Evolutionary conservation across 257 asterid genomes (phyloP).

Genomic region (Capsicum rhomboideum): DNA sequence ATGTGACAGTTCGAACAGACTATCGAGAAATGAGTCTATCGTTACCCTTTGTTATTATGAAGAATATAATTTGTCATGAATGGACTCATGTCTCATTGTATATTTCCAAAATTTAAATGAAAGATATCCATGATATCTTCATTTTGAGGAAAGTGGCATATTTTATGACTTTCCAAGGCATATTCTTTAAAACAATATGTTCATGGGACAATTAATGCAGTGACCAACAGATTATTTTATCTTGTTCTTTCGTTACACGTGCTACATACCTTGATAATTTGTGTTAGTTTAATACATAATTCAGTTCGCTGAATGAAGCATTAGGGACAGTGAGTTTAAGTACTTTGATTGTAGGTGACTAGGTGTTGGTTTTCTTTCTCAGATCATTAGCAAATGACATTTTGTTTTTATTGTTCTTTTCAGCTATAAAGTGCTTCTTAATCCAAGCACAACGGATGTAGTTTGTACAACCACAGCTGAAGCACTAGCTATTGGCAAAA

Average conservation of each 20-base stretch:
- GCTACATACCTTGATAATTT: neutral
- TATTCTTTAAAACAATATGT: neutral
- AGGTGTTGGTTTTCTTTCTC: neutral
- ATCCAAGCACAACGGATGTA: slow-evolving; percentile 98
- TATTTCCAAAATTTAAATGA: neutral
- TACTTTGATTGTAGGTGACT: neutral
- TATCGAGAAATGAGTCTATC: neutral
- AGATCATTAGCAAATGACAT: neutral
- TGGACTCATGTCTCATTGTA: neutral
- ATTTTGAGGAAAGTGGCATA: neutral
- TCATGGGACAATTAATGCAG: neutral
- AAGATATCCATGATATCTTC: neutral
- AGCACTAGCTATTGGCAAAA: slow-evolving; percentile 96
- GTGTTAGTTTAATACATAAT: neutral
- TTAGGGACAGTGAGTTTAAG: neutral
- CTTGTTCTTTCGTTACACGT: neutral
- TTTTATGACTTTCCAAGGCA: neutral
- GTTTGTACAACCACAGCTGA: slow-evolving; percentile 99
- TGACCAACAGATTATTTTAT: neutral
- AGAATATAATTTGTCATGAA: neutral
- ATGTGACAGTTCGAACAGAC: neutral
- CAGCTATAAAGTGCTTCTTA: slow-evolving; percentile 90
- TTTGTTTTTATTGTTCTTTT: neutral
- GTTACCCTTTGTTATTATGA: neutral
- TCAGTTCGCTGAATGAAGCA: neutral